Base-by-base conservation (phyloP, 208 protist genomes). In the Porcisia deanei region DNA sequence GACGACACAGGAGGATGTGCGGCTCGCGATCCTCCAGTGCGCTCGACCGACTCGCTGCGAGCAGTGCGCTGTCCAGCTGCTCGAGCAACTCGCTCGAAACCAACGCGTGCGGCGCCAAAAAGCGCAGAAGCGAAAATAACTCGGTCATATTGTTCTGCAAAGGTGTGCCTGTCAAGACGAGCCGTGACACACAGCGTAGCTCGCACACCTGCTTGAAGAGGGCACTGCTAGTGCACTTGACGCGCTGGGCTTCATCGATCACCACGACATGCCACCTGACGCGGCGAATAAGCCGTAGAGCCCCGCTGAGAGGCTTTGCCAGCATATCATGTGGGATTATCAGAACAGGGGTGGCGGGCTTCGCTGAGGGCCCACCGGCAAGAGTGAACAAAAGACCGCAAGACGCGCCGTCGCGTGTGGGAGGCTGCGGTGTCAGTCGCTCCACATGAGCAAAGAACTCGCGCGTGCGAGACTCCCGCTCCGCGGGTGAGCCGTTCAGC, bases 121-220 rank as follows among this genome's bases (percentile, higher is more conserved):
- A 99, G 65, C 97, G 90, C 34, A 99, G 73, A 18, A 99, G 81
- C 6, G 89, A 84, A 77, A 93, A 99, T 9, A 99, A 75, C 86
- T 99, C 98, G 65, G 82, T 79, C 34, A 95, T 88, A 82, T 98
- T 98, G 82, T 99, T 99, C 80, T 99, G 97, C 70, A 98, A 73
- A 18, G 97, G 97, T 9, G 97, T 99, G 41, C 97, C 97, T 1
- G 85, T 95, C 52, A 97, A 78, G 34, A 93, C 77, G 1, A 94
- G 58, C n/a, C 80, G 76, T 22, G 87, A 83, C 10, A 81, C 57
- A 12, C 73, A 54, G 6, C 8, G 9, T 22, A 98, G 71, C 22
- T 66, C 57, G 45, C 83, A 71, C 18, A 96, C 64, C n/a, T 68
- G 60, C 60, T 85, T 65, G 47, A 84, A 86, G 16, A 91, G 76